A percentile compares a stretch with the other conserved stretches of the same genome.
Evolutionary conservation across 192 early-diverging fungal species (phyloP).

Genomic region (Phycomyces nitens): DNA sequence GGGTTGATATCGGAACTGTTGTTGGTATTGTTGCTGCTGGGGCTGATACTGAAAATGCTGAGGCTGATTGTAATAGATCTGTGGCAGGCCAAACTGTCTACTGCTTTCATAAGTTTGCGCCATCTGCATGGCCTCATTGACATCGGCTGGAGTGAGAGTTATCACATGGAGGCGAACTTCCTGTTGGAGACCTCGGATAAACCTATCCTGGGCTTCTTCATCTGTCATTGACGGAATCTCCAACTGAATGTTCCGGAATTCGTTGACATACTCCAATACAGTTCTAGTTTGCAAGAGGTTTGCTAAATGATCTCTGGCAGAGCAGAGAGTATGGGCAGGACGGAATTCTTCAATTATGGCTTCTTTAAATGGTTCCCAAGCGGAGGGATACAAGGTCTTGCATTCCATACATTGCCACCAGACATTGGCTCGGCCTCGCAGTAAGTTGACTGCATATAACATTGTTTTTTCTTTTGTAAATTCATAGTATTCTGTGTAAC

Average conservation of each 20-base stretch:
- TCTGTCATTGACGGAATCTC: too few relatives aligned
- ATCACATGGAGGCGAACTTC: too few relatives aligned
- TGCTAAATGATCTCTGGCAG: slow-evolving; percentile 1
- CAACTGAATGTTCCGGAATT: too few relatives aligned
- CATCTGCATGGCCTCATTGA: too few relatives aligned
- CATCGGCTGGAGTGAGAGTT: too few relatives aligned
- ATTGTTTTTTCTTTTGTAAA: too few relatives aligned
- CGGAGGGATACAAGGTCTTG: background rate
- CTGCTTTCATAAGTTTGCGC: background rate
- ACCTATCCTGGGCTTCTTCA: too few relatives aligned
- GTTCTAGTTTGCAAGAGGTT: background rate
- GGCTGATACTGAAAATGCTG: background rate
- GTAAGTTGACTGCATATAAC: too few relatives aligned
- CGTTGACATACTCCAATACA: background rate
- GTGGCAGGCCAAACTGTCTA: slow-evolving; percentile 1
- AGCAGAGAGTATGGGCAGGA: background rate
- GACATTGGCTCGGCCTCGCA: too few relatives aligned
- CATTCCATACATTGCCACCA: too few relatives aligned
- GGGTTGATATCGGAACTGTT: background rate
- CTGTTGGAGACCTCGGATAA: too few relatives aligned
- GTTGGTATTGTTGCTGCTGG: background rate
- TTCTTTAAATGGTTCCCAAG: background rate
- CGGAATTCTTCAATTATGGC: background rate
- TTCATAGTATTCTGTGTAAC: background rate
- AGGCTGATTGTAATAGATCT: background rate